A percentile compares a stretch with the other conserved stretches of the same genome.
phyloP scores from a whole-genome alignment of 1,284 basidiomycete genomes.

The Ceratobasidium sp. region DNA sequence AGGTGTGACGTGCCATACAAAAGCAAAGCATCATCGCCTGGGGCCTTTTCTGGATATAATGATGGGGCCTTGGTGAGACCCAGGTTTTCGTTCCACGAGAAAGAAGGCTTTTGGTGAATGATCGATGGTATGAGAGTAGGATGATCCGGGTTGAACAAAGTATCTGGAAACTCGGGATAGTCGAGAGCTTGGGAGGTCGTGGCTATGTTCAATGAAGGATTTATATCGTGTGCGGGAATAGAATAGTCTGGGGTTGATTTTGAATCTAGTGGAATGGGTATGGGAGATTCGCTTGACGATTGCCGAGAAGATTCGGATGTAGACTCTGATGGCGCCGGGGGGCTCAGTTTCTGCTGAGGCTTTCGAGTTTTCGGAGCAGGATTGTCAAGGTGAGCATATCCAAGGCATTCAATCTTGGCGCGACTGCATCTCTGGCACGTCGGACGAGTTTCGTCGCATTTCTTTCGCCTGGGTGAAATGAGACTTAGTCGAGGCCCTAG shows the following conservation, averaged over 20 bases:
- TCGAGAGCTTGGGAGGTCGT: too few species aligned
- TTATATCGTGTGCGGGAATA: too few species aligned
- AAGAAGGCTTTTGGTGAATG: not conserved
- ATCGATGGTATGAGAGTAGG: not conserved
- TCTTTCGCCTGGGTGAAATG: not conserved
- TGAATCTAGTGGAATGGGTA: not conserved
- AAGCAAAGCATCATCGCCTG: not conserved
- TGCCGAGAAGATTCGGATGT: not conserved
- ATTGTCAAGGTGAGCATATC: slow-evolving; percentile 12
- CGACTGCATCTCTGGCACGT: slow-evolving; percentile 2
- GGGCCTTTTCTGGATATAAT: not conserved
- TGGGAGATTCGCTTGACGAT: not conserved
- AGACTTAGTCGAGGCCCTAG: not conserved
- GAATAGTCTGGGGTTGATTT: too few species aligned
- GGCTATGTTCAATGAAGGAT: too few species aligned
- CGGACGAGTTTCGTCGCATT: slow-evolving; percentile 15
- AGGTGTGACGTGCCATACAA: not conserved
- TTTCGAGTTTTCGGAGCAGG: not conserved
- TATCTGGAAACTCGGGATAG: too few species aligned
- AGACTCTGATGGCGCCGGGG: not conserved
- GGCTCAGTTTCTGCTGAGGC: not conserved
- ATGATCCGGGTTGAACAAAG: too few species aligned
- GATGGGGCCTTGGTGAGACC: not conserved
- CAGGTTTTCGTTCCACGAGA: not conserved
- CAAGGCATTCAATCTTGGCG: slow-evolving; percentile 8